A percentile compares a stretch with the other conserved stretches of the same genome.
Evolutionary conservation across 805 yeast genomes (phyloP).

Genomic region (Barnettozyma vustinii): DNA sequence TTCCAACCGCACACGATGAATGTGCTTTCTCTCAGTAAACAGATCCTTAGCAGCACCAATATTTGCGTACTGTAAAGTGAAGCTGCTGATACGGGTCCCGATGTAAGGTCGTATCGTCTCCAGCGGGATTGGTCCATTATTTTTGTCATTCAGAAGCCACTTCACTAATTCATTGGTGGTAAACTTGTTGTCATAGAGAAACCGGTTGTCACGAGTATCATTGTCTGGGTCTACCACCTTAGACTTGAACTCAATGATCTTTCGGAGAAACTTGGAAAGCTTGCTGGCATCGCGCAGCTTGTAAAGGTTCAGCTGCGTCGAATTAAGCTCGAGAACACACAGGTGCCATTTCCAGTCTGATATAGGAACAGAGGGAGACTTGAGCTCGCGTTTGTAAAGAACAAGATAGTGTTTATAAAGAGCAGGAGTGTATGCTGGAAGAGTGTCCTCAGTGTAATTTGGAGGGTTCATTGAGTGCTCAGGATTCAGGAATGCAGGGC

Average conservation of each 20-base stretch:
- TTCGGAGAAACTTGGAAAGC: not conserved
- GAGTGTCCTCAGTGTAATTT: not conserved
- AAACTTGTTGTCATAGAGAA: slow-evolving; percentile 3
- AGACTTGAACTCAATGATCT: slow-evolving; percentile 4
- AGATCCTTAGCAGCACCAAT: slow-evolving; percentile 10
- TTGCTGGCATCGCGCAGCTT: slow-evolving; percentile 2
- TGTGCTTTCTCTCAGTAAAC: not conserved
- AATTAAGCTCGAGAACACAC: slow-evolving; percentile 9
- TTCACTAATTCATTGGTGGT: not conserved
- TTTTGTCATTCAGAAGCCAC: not conserved
- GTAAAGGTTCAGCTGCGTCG: slow-evolving; percentile 13
- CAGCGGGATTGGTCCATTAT: not conserved
- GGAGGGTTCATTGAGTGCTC: not conserved
- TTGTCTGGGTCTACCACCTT: not conserved
- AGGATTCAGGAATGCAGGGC: not conserved
- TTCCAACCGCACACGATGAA: slow-evolving; percentile 10
- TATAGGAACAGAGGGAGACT: slow-evolving; percentile 9
- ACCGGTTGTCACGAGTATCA: slow-evolving; percentile 1
- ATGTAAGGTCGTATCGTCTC: slow-evolving; percentile 7
- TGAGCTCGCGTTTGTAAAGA: slow-evolving; percentile 8
- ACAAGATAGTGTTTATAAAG: slow-evolving; percentile 5
- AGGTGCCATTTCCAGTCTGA: slow-evolving; percentile 12
- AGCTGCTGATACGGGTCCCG: slow-evolving; percentile 4
- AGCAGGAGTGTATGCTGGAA: slow-evolving; percentile 6
- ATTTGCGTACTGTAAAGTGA: slow-evolving; percentile 9